phyloP scores from a whole-genome alignment of 2,329 filamentous ascomycete species.

The Tolypocladium tropicale region DNA sequence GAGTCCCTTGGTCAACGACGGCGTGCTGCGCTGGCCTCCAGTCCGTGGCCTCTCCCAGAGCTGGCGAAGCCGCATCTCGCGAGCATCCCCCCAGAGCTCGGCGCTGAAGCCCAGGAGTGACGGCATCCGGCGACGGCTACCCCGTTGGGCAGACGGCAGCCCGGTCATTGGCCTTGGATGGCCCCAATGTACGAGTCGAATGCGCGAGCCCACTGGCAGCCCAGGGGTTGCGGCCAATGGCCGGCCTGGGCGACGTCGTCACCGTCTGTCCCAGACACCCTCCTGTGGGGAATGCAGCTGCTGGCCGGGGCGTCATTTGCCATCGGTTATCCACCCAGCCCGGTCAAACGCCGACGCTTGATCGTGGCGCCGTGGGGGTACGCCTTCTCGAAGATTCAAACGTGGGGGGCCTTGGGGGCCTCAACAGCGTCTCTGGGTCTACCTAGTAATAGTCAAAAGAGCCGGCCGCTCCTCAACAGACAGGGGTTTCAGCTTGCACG shows the following conservation, averaged over 20 bases:
- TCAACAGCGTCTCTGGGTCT: neutral
- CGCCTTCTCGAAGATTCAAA: neutral
- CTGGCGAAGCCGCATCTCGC: no score
- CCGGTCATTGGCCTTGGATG: neutral
- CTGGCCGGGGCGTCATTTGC: neutral
- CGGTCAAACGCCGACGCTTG: conserved; percentile 1
- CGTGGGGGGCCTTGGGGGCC: neutral
- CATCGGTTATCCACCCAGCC: neutral
- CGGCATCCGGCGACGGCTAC: neutral
- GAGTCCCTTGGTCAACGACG: no score
- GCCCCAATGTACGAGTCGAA: neutral
- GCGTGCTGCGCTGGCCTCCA: no score
- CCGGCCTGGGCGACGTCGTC: neutral
- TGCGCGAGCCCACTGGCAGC: neutral
- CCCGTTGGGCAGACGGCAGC: neutral
- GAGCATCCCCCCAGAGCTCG: neutral
- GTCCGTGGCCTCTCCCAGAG: no score
- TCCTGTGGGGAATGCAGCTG: neutral
- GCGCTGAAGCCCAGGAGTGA: neutral
- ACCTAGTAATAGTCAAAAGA: no score
- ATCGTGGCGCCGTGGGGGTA: neutral
- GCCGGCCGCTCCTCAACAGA: neutral
- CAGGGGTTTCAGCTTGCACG: neutral
- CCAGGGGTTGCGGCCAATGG: neutral
- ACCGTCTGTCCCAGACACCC: neutral